Base-by-base conservation (phyloP, 441 rosid species). In the Erodium trifolium region DNA sequence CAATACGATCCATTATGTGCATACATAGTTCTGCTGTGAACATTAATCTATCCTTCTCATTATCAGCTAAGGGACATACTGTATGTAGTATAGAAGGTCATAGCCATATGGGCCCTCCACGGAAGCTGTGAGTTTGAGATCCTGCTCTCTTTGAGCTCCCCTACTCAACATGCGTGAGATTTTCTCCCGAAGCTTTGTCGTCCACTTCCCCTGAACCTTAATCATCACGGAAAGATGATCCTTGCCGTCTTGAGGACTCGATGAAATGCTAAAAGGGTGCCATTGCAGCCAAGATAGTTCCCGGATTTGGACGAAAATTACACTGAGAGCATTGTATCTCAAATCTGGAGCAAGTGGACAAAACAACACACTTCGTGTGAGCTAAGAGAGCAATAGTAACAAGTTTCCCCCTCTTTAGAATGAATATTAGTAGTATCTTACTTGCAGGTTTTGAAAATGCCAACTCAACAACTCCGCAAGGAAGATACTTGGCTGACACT, bases 311-410 rank as follows among this genome's bases (percentile, higher is more conserved):
- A 92, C 84, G 82, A 92, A 92, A 55, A 91, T 69, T 57, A 92
- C 90, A 72, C 97, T 88, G 37, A 93, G 87, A 6, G 98, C 90
- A 70, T 88, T 93, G 79, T 93, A 93, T 16, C 76, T 70, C 78
- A 93, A 75, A 83, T 78, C 96, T 92, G 65, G 45, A 68, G 49
- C 12, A 10, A 43, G 49, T 37, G 41, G 6, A 37, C 41, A 37
- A 37, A 37, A 37, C 41, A 37, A 37, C 41, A 37, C 41, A 5
- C 9, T 37, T 0, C 3, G 4, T 31, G 4, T 31, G 4, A 31
- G 34, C 34, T 31, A 31, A 31, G 34, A 37, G 8, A 37, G 6
- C 41, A 2, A 37, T 7, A 37, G 2, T 37, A 37, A 37, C 41
- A 37, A 37, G 41, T 37, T 37, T 37, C 34, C 34, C 34, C 8